These are phyloP conservation scores for Neospora caninum DNA, from an alignment of 169 alveolate genomes.

Conservation along the genomic window DNA sequence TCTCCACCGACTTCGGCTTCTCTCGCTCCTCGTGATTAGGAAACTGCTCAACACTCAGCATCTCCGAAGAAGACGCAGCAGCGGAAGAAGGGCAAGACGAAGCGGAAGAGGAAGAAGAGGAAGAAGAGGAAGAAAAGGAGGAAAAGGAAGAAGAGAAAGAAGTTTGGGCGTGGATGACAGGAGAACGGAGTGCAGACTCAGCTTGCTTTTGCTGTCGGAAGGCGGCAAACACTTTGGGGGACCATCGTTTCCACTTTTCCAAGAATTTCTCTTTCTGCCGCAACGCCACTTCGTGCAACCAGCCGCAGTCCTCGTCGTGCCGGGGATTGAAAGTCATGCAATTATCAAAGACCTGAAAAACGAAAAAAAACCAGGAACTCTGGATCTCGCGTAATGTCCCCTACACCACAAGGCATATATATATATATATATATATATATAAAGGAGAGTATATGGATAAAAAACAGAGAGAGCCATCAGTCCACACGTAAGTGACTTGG, in stretches of 20 bases:
- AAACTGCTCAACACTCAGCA: not conserved
- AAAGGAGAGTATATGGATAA: not conserved
- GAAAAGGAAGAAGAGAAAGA: not conserved
- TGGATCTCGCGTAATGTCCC: not conserved
- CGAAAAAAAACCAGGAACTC: not conserved
- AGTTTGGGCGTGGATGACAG: not conserved
- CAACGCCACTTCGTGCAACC: conserved; percentile 65
- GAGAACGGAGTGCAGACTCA: not conserved
- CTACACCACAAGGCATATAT: not conserved
- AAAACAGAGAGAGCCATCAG: too few relatives aligned
- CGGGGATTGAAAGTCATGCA: conserved; percentile 68
- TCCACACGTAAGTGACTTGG: too few relatives aligned
- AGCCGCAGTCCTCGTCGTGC: conserved; percentile 64
- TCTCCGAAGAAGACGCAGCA: not conserved
- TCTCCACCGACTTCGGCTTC: not conserved
- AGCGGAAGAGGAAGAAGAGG: not conserved
- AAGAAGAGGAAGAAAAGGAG: not conserved
- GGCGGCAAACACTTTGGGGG: not conserved
- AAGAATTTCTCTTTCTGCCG: conserved; percentile 47
- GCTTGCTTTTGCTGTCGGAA: not conserved
- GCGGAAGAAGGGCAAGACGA: not conserved
- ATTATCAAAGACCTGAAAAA: conserved; percentile 54
- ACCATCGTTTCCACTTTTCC: conserved; percentile 34
- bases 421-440: not conserved
- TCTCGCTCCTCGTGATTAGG: not conserved